Conservation (phyloP, 805 yeast genomes). For the Metschnikowia vanudenii region DNA sequence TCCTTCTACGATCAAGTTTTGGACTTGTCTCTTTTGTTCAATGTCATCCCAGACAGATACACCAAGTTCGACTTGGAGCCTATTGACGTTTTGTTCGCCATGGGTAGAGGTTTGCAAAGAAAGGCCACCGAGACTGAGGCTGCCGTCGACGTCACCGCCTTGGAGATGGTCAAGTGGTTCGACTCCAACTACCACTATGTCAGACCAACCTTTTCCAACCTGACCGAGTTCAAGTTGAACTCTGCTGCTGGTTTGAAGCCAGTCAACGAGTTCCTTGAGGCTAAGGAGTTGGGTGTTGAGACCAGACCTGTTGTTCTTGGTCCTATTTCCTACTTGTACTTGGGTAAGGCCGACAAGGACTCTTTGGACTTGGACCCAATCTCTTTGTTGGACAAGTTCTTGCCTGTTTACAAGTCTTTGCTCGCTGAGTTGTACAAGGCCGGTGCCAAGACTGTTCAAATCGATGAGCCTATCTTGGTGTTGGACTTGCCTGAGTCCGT, state of each 20-base stretch:
- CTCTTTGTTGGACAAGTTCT: conserved; percentile 78
- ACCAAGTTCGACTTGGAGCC: conserved; percentile 84
- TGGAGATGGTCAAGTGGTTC: conserved; percentile 99
- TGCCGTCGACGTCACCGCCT: conserved; percentile 97
- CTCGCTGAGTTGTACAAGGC: conserved; percentile 85
- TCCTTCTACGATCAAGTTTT: conserved; percentile 97
- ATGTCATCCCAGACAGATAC: conserved; percentile 96
- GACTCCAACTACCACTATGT: conserved; percentile 99
- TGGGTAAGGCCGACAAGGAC: conserved; percentile 99
- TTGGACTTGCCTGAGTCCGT: conserved; percentile 85
- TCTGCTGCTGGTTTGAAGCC: conserved; percentile 76
- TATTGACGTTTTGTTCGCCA: conserved; percentile 92
- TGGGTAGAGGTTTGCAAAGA: conserved; percentile 99
- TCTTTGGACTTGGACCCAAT: conserved; percentile 93
- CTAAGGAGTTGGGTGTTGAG: conserved; percentile 91
- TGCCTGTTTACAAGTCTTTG: conserved; percentile 91
- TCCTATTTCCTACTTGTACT: conserved; percentile 90
- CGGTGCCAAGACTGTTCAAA: conserved; percentile 93
- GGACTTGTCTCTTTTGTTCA: conserved; percentile 88
- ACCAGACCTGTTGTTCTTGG: conserved; percentile 98
- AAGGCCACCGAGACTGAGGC: conserved; percentile 81
- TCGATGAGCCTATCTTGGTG: conserved; percentile 96
- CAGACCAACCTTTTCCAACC: conserved; percentile 97
- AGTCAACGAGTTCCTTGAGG: conserved; percentile 96
- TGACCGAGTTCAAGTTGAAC: conserved; percentile 93